A percentile compares a stretch with the other conserved stretches of the same genome.
phyloP scores from a whole-genome alignment of 495 filamentous ascomycete species.

The Trichoderma gamsii region DNA sequence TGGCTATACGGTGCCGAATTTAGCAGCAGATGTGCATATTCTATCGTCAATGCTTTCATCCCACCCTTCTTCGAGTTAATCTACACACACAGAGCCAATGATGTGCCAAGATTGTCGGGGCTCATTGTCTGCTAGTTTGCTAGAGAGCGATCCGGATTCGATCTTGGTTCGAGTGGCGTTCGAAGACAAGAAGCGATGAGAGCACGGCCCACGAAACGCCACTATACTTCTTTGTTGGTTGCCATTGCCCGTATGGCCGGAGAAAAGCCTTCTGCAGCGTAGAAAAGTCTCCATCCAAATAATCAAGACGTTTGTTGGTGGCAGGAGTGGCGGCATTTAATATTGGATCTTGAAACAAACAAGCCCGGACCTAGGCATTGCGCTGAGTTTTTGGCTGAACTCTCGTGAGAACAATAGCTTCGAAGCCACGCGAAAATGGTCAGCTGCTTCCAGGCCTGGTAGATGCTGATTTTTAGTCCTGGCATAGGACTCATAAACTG shows the following conservation, averaged over 20 bases:
- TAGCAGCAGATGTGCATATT: neutral
- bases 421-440: neutral
- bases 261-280: too few relatives aligned
- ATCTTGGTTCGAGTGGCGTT: neutral
- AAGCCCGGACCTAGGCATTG: neutral
- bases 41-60: neutral
- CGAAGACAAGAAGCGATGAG: neutral
- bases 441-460: neutral
- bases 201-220: neutral
- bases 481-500: neutral
- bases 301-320: neutral
- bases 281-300: neutral
- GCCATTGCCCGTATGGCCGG: neutral
- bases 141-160: neutral
- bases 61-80: too few relatives aligned
- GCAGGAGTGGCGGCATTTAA: neutral
- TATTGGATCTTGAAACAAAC: neutral
- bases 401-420: constrained; percentile 2
- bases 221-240: neutral
- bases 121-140: too few relatives aligned
- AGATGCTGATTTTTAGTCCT: neutral
- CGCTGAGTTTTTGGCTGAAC: neutral
- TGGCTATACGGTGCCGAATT: neutral
- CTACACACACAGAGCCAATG: neutral
- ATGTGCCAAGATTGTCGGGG: too few relatives aligned